These are phyloP conservation scores for Batrachochytrium dendrobatidis DNA, from an alignment of 371 early-diverging fungal species.

Conservation along the genomic window DNA sequence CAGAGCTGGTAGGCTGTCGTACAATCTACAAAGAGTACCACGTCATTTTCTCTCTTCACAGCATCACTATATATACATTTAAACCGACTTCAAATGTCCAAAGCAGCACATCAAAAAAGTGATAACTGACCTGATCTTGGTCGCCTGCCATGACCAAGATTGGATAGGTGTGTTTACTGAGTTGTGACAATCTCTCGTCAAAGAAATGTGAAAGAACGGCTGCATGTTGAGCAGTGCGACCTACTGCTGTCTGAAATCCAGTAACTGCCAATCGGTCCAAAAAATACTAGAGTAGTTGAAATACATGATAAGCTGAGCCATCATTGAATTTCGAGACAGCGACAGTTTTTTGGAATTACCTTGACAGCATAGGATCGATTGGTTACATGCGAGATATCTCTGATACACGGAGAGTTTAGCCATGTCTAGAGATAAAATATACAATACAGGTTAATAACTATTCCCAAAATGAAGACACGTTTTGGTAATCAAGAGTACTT, in stretches of 20 bases:
- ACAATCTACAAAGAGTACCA: too few species aligned
- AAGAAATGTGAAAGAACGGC: background rate
- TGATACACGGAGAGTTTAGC: background rate
- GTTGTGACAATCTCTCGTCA: background rate
- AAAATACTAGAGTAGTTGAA: background rate
- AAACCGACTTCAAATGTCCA: too few species aligned
- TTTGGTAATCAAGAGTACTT: too few species aligned
- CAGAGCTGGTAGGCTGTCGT: slow-evolving; percentile 17
- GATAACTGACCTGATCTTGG: background rate
- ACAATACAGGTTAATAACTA: too few species aligned
- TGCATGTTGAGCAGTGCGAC: background rate
- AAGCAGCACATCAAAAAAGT: too few species aligned
- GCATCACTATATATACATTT: too few species aligned
- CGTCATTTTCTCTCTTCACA: too few species aligned
- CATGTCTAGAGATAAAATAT: background rate
- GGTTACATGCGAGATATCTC: background rate
- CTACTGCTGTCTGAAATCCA: background rate
- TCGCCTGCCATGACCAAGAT: background rate
- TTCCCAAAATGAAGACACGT: too few species aligned
- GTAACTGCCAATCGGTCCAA: background rate
- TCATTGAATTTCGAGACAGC: background rate
- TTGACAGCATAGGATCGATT: background rate
- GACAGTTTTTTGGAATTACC: background rate
- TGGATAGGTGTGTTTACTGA: background rate
- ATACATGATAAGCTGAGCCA: background rate